Evolutionary conservation across 176 grass and related monocot species (phyloP).

Genomic region (Poa annua): DNA sequence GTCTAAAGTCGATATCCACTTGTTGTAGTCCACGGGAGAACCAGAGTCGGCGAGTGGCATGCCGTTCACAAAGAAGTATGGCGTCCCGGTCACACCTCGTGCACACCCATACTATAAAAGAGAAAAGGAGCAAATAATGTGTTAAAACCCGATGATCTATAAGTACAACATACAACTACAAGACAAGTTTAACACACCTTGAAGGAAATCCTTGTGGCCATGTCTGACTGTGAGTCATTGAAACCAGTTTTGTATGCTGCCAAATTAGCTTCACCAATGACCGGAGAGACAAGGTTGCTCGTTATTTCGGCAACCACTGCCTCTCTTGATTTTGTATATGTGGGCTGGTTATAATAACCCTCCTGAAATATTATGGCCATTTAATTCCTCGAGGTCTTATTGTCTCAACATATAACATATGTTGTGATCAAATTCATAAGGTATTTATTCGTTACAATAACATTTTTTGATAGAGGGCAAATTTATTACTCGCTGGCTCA

Average conservation of each 20-base stretch:
- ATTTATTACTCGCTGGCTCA: too few relatives aligned
- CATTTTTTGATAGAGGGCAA: too few relatives aligned
- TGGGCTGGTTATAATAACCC: constrained; percentile 76
- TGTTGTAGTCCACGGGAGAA: constrained; percentile 51
- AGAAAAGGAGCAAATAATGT: rapidly evolving
- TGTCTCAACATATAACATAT: background rate
- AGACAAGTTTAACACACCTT: constrained; percentile 58
- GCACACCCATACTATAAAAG: constrained; percentile 73
- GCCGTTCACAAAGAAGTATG: constrained; percentile 90
- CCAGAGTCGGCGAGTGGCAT: constrained; percentile 59
- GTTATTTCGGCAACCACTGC: constrained; percentile 48
- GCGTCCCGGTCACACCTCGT: constrained; percentile 80
- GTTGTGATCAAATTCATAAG: background rate
- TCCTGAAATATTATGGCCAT: constrained; percentile 52
- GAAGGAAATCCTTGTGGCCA: constrained; percentile 77
- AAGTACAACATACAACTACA: background rate
- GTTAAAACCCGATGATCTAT: background rate
- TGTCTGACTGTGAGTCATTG: constrained; percentile 67
- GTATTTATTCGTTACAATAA: background rate
- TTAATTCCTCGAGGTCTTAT: background rate
- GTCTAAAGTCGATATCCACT: constrained; percentile 70
- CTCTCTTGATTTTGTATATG: constrained; percentile 64
- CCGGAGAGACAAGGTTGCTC: constrained; percentile 52
- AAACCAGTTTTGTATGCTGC: constrained; percentile 58
- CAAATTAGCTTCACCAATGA: constrained; percentile 54